Percentiles rank a stretch among this genome's conserved stretches.
Evolutionary conservation across 805 yeast genomes (phyloP).

Genomic region (Wickerhamiella cacticola): DNA sequence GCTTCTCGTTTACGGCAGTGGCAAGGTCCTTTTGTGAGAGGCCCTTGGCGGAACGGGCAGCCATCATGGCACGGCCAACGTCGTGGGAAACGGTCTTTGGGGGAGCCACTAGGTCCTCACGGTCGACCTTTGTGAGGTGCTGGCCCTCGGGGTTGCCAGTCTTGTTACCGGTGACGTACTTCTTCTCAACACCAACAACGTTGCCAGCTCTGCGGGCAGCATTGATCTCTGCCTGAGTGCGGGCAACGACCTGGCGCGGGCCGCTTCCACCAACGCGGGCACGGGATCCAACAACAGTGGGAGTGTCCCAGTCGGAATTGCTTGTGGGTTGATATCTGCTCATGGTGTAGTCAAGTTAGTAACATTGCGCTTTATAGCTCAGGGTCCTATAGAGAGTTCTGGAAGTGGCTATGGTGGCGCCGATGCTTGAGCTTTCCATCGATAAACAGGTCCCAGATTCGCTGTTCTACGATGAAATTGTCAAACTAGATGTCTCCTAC

Average conservation of each 20-base stretch:
- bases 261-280: slow-evolving; percentile 76
- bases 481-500: not conserved
- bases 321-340: slow-evolving; percentile 19
- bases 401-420: slow-evolving; percentile 4
- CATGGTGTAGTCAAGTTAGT: slow-evolving; percentile 7
- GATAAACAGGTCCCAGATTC: not conserved
- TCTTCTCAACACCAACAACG: slow-evolving; percentile 85
- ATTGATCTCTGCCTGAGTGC: slow-evolving; percentile 63
- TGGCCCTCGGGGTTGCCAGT: slow-evolving; percentile 75
- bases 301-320: slow-evolving; percentile 73
- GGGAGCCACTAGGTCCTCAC: slow-evolving; percentile 84
- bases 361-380: not conserved
- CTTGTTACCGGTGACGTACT: slow-evolving; percentile 61
- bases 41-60: slow-evolving; percentile 78
- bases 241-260: slow-evolving; percentile 75
- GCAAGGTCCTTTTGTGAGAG: slow-evolving; percentile 94
- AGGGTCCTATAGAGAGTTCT: slow-evolving; percentile 1
- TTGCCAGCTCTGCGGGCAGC: slow-evolving; percentile 90
- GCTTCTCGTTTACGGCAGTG: slow-evolving; percentile 89
- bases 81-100: slow-evolving; percentile 73
- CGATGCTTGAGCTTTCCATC: slow-evolving; percentile 4
- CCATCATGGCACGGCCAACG: slow-evolving; percentile 79
- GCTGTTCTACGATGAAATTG: slow-evolving; percentile 3
- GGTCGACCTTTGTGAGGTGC: slow-evolving; percentile 82
- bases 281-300: slow-evolving; percentile 76